Evolutionary conservation across 2,329 filamentous ascomycete genomes (phyloP).

Genomic region (Bisporella sp.): DNA sequence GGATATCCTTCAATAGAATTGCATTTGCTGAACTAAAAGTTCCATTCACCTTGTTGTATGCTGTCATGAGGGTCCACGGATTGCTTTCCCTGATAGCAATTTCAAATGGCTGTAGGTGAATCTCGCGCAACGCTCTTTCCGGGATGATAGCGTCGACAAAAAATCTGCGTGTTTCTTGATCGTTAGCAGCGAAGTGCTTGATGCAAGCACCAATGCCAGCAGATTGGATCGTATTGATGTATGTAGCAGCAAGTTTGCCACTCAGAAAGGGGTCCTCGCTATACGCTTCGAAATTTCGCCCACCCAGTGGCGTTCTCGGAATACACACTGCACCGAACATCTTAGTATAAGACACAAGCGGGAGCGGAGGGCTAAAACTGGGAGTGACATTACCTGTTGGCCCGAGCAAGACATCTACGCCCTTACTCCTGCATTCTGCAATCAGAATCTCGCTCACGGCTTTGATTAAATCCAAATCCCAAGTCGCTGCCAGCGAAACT

Average conservation of each 20-base stretch:
- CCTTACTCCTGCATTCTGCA: not conserved
- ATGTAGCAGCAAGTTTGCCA: not conserved
- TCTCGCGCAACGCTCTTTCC: not conserved
- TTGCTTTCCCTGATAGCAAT: not conserved
- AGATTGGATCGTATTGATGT: not conserved
- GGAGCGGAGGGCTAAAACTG: not conserved
- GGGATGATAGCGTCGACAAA: not conserved
- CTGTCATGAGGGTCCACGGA: not conserved
- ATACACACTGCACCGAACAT: not conserved
- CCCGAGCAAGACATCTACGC: not conserved
- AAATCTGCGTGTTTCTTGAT: not conserved
- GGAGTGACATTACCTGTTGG: not conserved
- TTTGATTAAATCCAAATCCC: slow-evolving; percentile 11
- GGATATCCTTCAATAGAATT: not conserved
- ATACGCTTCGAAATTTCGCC: not conserved
- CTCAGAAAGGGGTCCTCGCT: not conserved
- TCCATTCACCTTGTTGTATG: not conserved
- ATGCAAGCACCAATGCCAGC: not conserved
- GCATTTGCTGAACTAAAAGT: not conserved
- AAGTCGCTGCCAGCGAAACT: slow-evolving; percentile 25
- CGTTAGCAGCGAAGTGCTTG: not conserved
- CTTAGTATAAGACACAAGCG: not conserved
- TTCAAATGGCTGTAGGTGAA: not conserved
- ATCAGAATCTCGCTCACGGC: not conserved
- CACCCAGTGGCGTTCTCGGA: not conserved